Evolutionary conservation across 2,329 filamentous ascomycete genomes (phyloP).

Genomic region (Calonectria henricotiae): DNA sequence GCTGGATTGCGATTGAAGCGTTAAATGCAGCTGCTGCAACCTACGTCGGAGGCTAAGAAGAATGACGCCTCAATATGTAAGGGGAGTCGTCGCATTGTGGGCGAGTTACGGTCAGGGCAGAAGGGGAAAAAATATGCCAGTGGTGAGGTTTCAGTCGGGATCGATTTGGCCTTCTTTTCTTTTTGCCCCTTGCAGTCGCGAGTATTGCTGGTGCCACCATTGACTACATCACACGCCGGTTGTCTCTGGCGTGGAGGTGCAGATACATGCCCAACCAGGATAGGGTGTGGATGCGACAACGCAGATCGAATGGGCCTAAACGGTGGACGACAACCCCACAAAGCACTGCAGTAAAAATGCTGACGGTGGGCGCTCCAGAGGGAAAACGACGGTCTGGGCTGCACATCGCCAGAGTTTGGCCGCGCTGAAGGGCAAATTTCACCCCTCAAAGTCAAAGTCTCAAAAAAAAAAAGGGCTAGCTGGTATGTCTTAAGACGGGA

Average conservation of each 20-base stretch:
- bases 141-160: constrained; percentile 18
- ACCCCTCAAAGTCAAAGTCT: constrained; percentile 19
- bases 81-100: background rate
- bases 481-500: constrained; percentile 24
- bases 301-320: constrained; percentile 22
- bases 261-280: constrained; percentile 15
- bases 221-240: constrained; percentile 20
- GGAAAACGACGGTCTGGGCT: constrained; percentile 23
- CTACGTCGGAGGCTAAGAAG: constrained; percentile 1
- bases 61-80: constrained; percentile 17
- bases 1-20: constrained; percentile 16
- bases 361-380: constrained; percentile 20
- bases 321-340: constrained; percentile 20
- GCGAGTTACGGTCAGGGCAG: background rate
- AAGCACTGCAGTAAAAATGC: constrained; percentile 1
- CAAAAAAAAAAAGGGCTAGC: background rate
- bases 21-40: constrained; percentile 8
- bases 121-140: background rate
- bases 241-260: constrained; percentile 17
- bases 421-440: constrained; percentile 20
- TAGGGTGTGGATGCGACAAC: constrained; percentile 23
- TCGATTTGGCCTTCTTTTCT: constrained; percentile 16
- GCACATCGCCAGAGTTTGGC: constrained; percentile 21
- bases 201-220: constrained; percentile 6
- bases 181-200: constrained; percentile 20